Base-by-base conservation (phyloP, 2,329 filamentous ascomycete genomes). In the Colletotrichum graminicola region DNA sequence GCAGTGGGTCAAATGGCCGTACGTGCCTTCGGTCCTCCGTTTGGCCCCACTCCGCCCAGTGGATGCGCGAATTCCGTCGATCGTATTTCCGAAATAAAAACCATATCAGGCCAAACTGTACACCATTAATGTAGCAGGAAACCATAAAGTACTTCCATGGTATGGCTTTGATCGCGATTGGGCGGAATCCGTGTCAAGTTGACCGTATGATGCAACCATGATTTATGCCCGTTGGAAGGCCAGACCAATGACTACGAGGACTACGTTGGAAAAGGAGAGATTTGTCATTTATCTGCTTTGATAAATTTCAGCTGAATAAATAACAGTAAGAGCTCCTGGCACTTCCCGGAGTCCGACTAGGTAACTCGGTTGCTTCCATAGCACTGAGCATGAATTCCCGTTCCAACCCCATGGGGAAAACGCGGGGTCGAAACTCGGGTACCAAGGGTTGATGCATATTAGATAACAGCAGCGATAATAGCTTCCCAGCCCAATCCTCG, bases 141-240 rank as follows among this genome's bases (percentile, higher is more conserved):
- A 75, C 72, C 32, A 75, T 73, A 60, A 75, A 76, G 1, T 72
- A 71, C 61, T 75, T 75, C 73, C 73, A 76, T 4, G 63, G 73
- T n/a, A 76, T 75, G 3, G 72, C 75, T 1, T 77, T 78, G 14
- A 85, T 77, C 0, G 83, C 85, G 21, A 80, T 79, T 0, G 85
- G 85, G 18, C 66, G 61, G 3, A 82, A 82, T 29, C 16, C 2
- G 29, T 14, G 14, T 18, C 5, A 23, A 26, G 29, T 12, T 14
- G 51, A n/a, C 52, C 32, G 18, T 18, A 4, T n/a, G 29, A n/a
- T 36, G 8, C 21, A 36, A 12, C 32, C 10, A 34, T 6, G 7
- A 34, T 5, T 5, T 21, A 26, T 18, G 43, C 43, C 36, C 11
- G 16, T 34, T 18, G 26, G 45, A 49, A 47, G 29, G n/a, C 43